Percentiles rank a stretch among this genome's conserved stretches.
Conservation (phyloP, 2,329 filamentous ascomycete genomes). For the Clonostachys sp. region DNA sequence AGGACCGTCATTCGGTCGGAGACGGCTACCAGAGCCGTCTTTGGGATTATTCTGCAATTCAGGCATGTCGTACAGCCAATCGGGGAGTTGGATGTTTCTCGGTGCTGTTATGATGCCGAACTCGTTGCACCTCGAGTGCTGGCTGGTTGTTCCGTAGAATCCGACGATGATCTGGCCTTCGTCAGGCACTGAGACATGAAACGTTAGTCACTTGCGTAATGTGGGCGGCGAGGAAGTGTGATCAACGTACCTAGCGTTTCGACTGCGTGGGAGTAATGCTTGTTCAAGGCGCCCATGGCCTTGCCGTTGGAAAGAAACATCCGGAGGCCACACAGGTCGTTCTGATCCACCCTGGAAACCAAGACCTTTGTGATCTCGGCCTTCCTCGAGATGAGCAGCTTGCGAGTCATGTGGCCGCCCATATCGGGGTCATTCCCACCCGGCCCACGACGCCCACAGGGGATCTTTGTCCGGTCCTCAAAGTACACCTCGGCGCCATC, state of each 20-base stretch:
- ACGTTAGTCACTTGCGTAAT: too few relatives aligned
- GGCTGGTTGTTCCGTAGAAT: constrained; percentile 33
- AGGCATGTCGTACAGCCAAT: constrained; percentile 29
- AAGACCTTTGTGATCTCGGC: constrained; percentile 17
- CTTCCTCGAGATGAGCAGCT: constrained; percentile 13
- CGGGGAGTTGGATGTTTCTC: constrained; percentile 28
- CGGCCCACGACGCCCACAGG: constrained; percentile 28
- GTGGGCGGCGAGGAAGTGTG: too few relatives aligned
- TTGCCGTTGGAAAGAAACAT: constrained; percentile 12
- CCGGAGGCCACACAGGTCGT: constrained; percentile 9
- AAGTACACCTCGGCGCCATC: constrained; percentile 41
- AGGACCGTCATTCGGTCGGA: too few relatives aligned
- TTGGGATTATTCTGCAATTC: constrained; percentile 28
- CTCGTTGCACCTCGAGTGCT: constrained; percentile 20
- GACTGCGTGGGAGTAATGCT: background rate
- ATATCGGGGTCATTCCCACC: constrained; percentile 8
- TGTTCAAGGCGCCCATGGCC: constrained; percentile 11
- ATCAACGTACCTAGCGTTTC: too few relatives aligned
- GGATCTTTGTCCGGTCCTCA: constrained; percentile 29
- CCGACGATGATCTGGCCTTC: constrained; percentile 34
- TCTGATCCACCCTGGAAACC: too few relatives aligned
- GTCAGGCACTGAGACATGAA: constrained; percentile 14
- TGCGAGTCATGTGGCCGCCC: constrained; percentile 20
- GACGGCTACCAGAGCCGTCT: too few relatives aligned
- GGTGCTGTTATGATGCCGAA: constrained; percentile 44